Conservation (phyloP, 1,284 basidiomycete species). For the Pterula multifida region DNA sequence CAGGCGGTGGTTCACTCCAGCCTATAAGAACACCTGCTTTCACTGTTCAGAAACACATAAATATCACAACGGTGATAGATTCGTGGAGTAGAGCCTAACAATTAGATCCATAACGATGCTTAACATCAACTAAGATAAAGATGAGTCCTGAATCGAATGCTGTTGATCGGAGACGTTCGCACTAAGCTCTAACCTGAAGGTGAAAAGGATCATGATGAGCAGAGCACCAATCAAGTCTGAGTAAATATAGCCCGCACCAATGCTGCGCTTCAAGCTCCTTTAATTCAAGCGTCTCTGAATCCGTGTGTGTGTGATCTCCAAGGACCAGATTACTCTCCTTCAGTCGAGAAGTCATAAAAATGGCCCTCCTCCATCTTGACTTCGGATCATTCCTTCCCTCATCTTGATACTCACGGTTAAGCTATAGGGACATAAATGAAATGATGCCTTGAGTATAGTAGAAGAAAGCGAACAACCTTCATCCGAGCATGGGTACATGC, state of each 20-base stretch:
- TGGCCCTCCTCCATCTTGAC: conserved; percentile 35
- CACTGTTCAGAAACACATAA: conserved; percentile 16
- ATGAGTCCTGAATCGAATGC: neutral
- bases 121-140: conserved; percentile 14
- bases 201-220: too few species aligned
- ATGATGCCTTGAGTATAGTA: neutral
- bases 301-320: conserved; percentile 17
- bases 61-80: neutral
- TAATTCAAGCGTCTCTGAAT: conserved; percentile 17
- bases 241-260: too few species aligned
- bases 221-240: too few species aligned
- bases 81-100: conserved; percentile 21
- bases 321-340: conserved; percentile 31
- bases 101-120: conserved; percentile 61
- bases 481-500: conserved; percentile 25
- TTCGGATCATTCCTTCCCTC: conserved; percentile 30
- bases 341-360: conserved; percentile 28
- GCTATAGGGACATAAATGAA: conserved; percentile 15
- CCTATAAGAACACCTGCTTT: conserved; percentile 17
- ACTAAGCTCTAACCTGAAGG: conserved; percentile 1
- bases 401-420: conserved; percentile 26
- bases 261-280: conserved; percentile 48
- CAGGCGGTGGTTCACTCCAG: conserved; percentile 4
- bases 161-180: neutral
- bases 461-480: conserved; percentile 18